Conservation (phyloP, 2,329 filamentous ascomycete genomes). For the Teratosphaeria destructans region DNA sequence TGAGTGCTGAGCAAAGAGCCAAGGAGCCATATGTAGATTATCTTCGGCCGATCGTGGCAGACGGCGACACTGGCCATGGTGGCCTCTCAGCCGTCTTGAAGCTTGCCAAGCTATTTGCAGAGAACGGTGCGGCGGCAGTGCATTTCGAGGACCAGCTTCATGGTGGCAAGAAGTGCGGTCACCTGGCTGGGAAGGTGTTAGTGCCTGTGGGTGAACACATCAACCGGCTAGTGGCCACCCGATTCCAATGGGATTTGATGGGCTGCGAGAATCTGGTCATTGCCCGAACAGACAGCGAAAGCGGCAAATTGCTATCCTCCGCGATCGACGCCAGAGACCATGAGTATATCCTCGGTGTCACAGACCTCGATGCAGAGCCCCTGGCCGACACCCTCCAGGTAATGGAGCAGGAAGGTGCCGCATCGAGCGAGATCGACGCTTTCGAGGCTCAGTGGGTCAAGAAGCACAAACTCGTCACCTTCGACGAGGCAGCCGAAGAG, state of each 20-base stretch:
- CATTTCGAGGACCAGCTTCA: conserved; percentile 98
- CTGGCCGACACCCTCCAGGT: conserved; percentile 79
- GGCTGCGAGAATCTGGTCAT: conserved; percentile 90
- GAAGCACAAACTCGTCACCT: conserved; percentile 71
- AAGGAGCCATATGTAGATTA: conserved; percentile 82
- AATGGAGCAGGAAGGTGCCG: conserved; percentile 75
- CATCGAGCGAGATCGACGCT: conserved; percentile 68
- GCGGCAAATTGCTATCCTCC: conserved; percentile 78
- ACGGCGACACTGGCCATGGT: conserved; percentile 91
- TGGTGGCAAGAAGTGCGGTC: conserved; percentile 96
- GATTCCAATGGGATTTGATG: conserved; percentile 99
- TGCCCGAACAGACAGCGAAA: conserved; percentile 90
- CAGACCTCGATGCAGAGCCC: conserved; percentile 62
- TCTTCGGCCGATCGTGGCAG: conserved; percentile 85
- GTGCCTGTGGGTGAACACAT: conserved; percentile 93
- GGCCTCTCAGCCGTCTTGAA: conserved; percentile 89
- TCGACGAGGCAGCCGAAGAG: conserved; percentile 61
- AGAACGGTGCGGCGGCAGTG: conserved; percentile 90
- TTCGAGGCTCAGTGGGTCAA: conserved; percentile 87
- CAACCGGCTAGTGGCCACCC: conserved; percentile 80
- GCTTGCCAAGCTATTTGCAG: conserved; percentile 91
- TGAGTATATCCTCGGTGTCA: conserved; percentile 86
- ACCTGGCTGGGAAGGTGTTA: conserved; percentile 89
- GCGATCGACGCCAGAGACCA: conserved; percentile 91
- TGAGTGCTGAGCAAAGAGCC: conserved; percentile 62